These are phyloP conservation scores for Pichia nakasei DNA, from an alignment of 805 yeast species.

Conservation along the genomic window DNA sequence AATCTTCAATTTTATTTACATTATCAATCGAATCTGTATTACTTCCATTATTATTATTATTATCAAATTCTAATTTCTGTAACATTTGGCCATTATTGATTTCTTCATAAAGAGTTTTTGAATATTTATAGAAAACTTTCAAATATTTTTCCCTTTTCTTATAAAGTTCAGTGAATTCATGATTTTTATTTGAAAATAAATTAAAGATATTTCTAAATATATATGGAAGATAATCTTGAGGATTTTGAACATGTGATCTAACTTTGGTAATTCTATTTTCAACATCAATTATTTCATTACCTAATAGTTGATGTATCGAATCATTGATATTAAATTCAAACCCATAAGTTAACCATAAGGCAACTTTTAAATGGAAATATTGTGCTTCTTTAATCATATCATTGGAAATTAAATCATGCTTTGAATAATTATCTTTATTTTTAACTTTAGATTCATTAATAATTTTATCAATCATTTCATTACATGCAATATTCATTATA, in stretches of 20 bases:
- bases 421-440: not conserved
- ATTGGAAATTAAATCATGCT: constrained; percentile 6
- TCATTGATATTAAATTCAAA: constrained; percentile 34
- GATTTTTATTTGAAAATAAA: constrained; percentile 10
- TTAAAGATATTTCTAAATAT: constrained; percentile 26
- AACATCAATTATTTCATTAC: constrained; percentile 44
- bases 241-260: constrained; percentile 49
- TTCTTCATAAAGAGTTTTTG: constrained; percentile 10
- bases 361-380: constrained; percentile 41
- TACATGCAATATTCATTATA: constrained; percentile 33
- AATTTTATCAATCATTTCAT: constrained; percentile 16
- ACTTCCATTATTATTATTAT: not conserved
- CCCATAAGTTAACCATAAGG: constrained; percentile 47
- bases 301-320: constrained; percentile 31
- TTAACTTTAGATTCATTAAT: constrained; percentile 12
- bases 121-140: constrained; percentile 27
- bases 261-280: constrained; percentile 49
- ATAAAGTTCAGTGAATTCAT: constrained; percentile 25
- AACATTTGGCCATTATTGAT: not conserved
- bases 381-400: constrained; percentile 30
- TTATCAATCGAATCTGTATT: not conserved
- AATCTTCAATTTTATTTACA: not conserved
- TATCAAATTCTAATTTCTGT: not conserved
- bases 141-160: constrained; percentile 42
- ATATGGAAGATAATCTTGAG: constrained; percentile 44